Percentiles rank a stretch among this genome's conserved stretches.
These are phyloP conservation scores for Auxenochlorella pyrenoidosa DNA, from an alignment of 139 green algal genomes.

Conservation along the genomic window DNA sequence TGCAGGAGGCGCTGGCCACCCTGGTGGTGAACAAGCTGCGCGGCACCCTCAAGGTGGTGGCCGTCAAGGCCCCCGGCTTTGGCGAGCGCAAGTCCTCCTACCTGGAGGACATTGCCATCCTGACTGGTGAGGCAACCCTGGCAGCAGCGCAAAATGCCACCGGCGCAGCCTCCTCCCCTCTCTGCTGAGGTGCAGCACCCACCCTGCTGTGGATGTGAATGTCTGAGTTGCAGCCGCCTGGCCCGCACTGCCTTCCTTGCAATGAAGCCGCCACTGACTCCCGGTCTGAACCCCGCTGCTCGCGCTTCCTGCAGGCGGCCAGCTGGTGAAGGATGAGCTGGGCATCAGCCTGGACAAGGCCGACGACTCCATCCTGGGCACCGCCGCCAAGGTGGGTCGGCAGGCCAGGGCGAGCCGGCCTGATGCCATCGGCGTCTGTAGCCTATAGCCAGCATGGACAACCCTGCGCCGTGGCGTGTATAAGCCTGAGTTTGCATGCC, in stretches of 20 bases:
- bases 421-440: too few relatives aligned
- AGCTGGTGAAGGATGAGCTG: slow-evolving; percentile 98
- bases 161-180: too few relatives aligned
- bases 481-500: too few relatives aligned
- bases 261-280: background rate
- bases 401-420: background rate
- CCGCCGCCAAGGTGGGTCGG: slow-evolving; percentile 85
- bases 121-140: slow-evolving; percentile 83
- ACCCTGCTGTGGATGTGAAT: too few relatives aligned
- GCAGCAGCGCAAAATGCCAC: too few relatives aligned
- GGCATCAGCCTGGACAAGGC: slow-evolving; percentile 96
- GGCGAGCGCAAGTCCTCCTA: slow-evolving; percentile 98
- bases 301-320: slow-evolving; percentile 40
- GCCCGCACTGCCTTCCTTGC: background rate
- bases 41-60: slow-evolving; percentile 92
- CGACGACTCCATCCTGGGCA: slow-evolving; percentile 72
- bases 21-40: slow-evolving; percentile 99
- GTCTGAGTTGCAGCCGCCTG: too few relatives aligned
- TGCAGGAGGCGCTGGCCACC: slow-evolving; percentile 97
- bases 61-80: slow-evolving; percentile 98
- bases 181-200: too few relatives aligned
- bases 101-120: slow-evolving; percentile 99
- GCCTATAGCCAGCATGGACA: too few relatives aligned
- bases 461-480: too few relatives aligned
- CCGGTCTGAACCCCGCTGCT: background rate